Evolutionary conservation across 257 asterid genomes (phyloP).

Genomic region (Solanum bulbocastanum): DNA sequence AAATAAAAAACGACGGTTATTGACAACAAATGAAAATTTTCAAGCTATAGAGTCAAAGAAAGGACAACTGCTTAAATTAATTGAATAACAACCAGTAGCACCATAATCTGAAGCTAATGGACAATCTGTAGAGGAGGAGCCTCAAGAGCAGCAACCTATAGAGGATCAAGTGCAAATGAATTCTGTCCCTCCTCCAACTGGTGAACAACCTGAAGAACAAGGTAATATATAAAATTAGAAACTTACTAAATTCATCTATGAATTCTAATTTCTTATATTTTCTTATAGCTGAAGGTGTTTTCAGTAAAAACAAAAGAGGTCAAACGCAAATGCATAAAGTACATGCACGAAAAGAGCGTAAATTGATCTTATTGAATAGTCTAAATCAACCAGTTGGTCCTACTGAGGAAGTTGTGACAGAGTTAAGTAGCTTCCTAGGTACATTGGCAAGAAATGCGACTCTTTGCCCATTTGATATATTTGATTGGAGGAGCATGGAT

Average conservation of each 20-base stretch:
- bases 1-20: too few species aligned
- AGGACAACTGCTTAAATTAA: too few species aligned
- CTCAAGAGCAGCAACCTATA: too few species aligned
- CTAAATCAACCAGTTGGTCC: background rate
- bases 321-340: background rate
- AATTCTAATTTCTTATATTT: background rate
- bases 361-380: background rate
- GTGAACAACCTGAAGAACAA: background rate
- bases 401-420: background rate
- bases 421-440: background rate
- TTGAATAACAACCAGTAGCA: background rate
- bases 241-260: background rate
- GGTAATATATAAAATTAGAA: background rate
- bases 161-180: background rate
- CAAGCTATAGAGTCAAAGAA: too few species aligned
- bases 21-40: too few species aligned
- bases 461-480: background rate
- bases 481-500: too few species aligned
- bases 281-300: background rate
- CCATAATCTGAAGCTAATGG: too few species aligned
- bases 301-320: background rate
- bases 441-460: background rate
- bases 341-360: background rate
- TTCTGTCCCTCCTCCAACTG: background rate
- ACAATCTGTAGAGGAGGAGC: background rate